phyloP scores from a whole-genome alignment of 768 basidiomycete species.

The Clathrus columnatus region DNA sequence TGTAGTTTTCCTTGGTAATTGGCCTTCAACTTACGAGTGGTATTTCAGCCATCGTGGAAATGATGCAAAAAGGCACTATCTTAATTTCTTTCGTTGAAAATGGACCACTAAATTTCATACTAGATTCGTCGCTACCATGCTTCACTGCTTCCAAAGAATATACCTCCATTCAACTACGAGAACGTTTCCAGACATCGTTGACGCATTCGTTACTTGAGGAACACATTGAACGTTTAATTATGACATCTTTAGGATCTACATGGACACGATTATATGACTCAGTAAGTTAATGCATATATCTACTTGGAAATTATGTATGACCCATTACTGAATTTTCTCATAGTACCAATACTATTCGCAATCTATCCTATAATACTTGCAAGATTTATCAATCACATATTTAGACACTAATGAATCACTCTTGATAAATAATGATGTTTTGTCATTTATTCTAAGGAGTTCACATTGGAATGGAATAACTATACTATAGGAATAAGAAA shows the following conservation, averaged over 20 bases:
- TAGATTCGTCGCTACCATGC: constrained; percentile 86
- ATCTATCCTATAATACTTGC: constrained; percentile 56
- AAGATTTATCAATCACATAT: not conserved
- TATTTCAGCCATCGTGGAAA: constrained; percentile 66
- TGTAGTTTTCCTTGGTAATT: not conserved
- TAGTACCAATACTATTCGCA: constrained; percentile 95
- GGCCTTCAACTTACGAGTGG: not conserved
- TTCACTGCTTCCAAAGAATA: constrained; percentile 87
- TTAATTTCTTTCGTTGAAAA: not conserved
- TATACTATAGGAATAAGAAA: not conserved
- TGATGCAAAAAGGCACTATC: constrained; percentile 88
- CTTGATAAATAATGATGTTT: too few relatives aligned
- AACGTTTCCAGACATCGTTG: constrained; percentile 87
- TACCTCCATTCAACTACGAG: constrained; percentile 79
- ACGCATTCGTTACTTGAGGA: constrained; percentile 80
- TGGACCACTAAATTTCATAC: constrained; percentile 10
- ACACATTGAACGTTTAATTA: constrained; percentile 83
- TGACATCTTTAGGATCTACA: constrained; percentile 82
- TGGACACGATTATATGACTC: constrained; percentile 98
- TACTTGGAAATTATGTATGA: not conserved
- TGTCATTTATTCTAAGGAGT: too few relatives aligned
- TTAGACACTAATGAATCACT: too few relatives aligned
- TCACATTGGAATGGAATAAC: too few relatives aligned
- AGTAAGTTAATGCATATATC: constrained; percentile 38
- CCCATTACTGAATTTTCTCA: not conserved